A percentile compares a stretch with the other conserved stretches of the same genome.
Conservation (phyloP, 75 land plant species). For the Pinus tabuliformis region DNA sequence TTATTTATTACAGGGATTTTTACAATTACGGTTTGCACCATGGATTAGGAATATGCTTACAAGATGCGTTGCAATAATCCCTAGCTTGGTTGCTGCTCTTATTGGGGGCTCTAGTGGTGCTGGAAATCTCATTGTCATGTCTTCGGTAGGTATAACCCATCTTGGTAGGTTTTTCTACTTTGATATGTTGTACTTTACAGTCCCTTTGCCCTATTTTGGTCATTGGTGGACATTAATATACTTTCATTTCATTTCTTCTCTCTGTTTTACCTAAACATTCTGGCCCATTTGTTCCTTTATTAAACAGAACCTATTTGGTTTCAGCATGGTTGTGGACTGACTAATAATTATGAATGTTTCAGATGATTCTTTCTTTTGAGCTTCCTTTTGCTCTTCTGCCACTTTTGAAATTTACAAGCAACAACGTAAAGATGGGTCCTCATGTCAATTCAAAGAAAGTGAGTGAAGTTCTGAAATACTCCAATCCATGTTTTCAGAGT, state of each 20-base stretch:
- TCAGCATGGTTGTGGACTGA: background rate
- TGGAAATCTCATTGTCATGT: slow-evolving; percentile 23
- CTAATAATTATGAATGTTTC: background rate
- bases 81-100: slow-evolving; percentile 37
- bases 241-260: background rate
- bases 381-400: slow-evolving; percentile 43
- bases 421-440: slow-evolving; percentile 40
- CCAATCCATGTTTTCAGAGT: background rate
- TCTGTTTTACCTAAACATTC: background rate
- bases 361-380: slow-evolving; percentile 42
- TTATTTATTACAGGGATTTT: slow-evolving; percentile 24
- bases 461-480: background rate
- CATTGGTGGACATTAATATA: too few relatives aligned
- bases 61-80: slow-evolving; percentile 35
- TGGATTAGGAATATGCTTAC: slow-evolving; percentile 41
- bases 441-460: slow-evolving; percentile 19
- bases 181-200: too few relatives aligned
- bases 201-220: too few relatives aligned
- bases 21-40: slow-evolving; percentile 30
- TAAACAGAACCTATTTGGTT: background rate
- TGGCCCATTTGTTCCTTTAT: background rate
- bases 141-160: slow-evolving; percentile 8
- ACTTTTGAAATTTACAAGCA: slow-evolving; percentile 44
- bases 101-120: slow-evolving; percentile 40
- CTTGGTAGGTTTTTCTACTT: background rate